Conservation (phyloP, 805 yeast genomes). For the Groenewaldozyma tartarivorans region DNA sequence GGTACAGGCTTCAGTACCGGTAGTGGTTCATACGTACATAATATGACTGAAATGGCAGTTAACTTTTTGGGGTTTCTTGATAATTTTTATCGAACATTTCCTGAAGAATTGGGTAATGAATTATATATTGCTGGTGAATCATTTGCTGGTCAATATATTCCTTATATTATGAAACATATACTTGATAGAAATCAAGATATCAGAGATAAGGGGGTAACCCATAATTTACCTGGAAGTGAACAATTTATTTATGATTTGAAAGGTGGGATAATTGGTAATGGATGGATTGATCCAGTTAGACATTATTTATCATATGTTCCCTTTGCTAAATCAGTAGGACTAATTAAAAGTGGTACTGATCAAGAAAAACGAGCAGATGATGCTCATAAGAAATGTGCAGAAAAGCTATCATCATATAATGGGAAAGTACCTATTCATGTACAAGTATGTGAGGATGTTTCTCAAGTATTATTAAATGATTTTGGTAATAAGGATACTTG, state of each 20-base stretch:
- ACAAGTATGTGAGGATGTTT: slow-evolving; percentile 32
- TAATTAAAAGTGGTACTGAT: slow-evolving; percentile 33
- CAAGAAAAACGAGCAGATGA: slow-evolving; percentile 15
- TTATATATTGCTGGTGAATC: slow-evolving; percentile 87
- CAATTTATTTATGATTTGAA: slow-evolving; percentile 34
- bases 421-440: slow-evolving; percentile 18
- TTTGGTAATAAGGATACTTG: slow-evolving; percentile 38
- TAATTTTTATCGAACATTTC: slow-evolving; percentile 60
- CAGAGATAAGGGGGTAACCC: slow-evolving; percentile 5
- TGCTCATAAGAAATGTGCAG: slow-evolving; percentile 20
- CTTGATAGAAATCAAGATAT: slow-evolving; percentile 35
- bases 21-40: slow-evolving; percentile 30
- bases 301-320: slow-evolving; percentile 79
- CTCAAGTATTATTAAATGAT: slow-evolving; percentile 27
- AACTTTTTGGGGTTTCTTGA: slow-evolving; percentile 60
- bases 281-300: slow-evolving; percentile 83
- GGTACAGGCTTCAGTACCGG: slow-evolving; percentile 85
- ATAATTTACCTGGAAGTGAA: background rate
- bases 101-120: slow-evolving; percentile 55
- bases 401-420: slow-evolving; percentile 16
- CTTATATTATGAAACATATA: slow-evolving; percentile 67
- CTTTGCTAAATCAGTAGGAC: slow-evolving; percentile 48
- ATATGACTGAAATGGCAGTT: slow-evolving; percentile 39
- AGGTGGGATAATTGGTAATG: slow-evolving; percentile 79
- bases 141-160: slow-evolving; percentile 95